Evolutionary conservation across 75 land plant genomes (phyloP).

Genomic region (Sequoiadendron giganteum): DNA sequence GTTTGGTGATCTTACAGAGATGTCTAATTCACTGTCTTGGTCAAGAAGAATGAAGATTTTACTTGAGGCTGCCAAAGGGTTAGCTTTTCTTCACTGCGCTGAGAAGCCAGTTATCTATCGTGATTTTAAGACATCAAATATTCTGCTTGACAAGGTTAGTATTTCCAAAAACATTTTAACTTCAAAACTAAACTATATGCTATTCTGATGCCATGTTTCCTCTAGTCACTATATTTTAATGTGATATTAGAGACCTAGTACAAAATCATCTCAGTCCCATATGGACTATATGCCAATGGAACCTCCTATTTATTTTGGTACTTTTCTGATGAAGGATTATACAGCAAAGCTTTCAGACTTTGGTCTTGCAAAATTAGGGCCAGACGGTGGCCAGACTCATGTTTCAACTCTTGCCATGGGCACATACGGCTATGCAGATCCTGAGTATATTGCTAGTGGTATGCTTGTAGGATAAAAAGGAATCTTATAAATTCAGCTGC

Average conservation of each 20-base stretch:
- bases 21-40: constrained; percentile 41
- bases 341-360: neutral
- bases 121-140: constrained; percentile 37
- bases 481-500: neutral
- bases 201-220: neutral
- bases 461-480: neutral
- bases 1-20: constrained; percentile 19
- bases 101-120: no score
- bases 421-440: constrained; percentile 9
- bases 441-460: constrained; percentile 6
- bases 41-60: constrained; percentile 33
- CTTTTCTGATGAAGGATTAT: neutral
- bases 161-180: neutral
- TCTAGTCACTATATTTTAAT: neutral
- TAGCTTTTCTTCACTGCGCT: no score
- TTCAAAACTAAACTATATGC: neutral
- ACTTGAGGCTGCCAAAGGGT: no score
- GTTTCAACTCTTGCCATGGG: constrained; percentile 5
- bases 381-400: constrained; percentile 10
- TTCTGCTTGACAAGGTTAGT: constrained; percentile 56
- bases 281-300: neutral
- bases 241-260: no score
- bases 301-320: neutral
- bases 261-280: neutral
- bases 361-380: constrained; percentile 11